Evolutionary conservation across 2,329 filamentous ascomycete species (phyloP).

Genomic region (Phialophora expanda): DNA sequence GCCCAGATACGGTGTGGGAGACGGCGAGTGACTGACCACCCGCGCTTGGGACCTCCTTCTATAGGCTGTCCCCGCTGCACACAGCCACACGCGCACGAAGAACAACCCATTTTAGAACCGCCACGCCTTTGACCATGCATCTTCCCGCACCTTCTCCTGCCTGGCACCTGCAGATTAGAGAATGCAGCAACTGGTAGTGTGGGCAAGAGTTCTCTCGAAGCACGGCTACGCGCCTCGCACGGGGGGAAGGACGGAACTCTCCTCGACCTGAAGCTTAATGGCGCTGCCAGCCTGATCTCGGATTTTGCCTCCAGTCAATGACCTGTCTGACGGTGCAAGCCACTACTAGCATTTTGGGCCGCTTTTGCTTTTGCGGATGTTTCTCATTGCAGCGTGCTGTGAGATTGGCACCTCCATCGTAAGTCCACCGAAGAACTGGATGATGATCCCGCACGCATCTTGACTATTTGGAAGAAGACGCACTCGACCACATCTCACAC

Average conservation of each 20-base stretch:
- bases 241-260: conserved; percentile 22
- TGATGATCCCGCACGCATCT: background rate
- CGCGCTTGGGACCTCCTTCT: background rate
- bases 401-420: background rate
- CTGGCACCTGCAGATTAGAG: background rate
- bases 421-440: background rate
- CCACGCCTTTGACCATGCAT: background rate
- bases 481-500: background rate
- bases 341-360: background rate
- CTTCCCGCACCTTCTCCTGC: background rate
- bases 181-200: conserved; percentile 3
- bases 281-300: conserved; percentile 24
- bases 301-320: conserved; percentile 18
- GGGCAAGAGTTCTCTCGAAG: background rate
- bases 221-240: conserved; percentile 11
- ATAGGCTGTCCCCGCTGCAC: background rate
- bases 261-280: conserved; percentile 27
- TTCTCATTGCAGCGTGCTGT: background rate
- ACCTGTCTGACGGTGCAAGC: background rate
- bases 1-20: conserved; percentile 3
- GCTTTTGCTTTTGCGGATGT: background rate
- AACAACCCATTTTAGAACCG: conserved; percentile 7
- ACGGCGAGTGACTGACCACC: background rate
- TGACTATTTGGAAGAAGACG: background rate
- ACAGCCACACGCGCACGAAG: background rate